Base-by-base conservation (phyloP, 2,329 filamentous ascomycete genomes). In the Fusarium sp. region DNA sequence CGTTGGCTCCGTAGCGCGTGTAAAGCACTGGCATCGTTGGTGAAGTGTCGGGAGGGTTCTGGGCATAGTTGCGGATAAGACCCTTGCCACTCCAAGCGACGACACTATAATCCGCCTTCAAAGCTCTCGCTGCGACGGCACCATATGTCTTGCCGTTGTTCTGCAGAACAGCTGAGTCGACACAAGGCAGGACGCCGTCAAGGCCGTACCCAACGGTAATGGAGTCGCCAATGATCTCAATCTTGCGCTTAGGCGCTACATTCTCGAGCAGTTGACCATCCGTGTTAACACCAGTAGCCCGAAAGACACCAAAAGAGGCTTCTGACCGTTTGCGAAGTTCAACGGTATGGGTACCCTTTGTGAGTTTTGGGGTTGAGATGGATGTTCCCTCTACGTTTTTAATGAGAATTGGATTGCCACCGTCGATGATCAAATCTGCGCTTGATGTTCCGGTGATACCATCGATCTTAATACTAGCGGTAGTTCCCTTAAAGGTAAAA, bases 1-100 rank as follows among this genome's bases (percentile, higher is more conserved):
- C 83, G 56, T 82, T 81, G 62, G 82, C 82, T 39, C 82, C 83
- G 53, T 83, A 85, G 25, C 81, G 81, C 1, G 82, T 84, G 72
- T 81, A 85, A 2, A 84, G 76, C 22, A 80, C 74, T 0, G 83
- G 83, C 79, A 85, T 82, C 7, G 81, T 68, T 10, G 82, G 80
- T 13, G 71, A 70, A 5, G 74, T 74, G 42, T 83, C 80, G 5
- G 76, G 68, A 25, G 72, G 57, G 15, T 77, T 73, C 0, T 76
- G 70, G 14, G 74, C 69, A 67, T 81, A 83, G 73, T 85, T 85
- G 22, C 83, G 80, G 1, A 77, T 79, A 5, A 85, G 59, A 5
- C 83, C 83, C 70, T 84, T 84, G 46, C 83, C 83, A 59, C 81
- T 83, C 83, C 83, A 84, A 4, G 83, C 83, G 10, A 85, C 77